Conservation (phyloP, 1,284 basidiomycete genomes). For the Leccinum fallax region DNA sequence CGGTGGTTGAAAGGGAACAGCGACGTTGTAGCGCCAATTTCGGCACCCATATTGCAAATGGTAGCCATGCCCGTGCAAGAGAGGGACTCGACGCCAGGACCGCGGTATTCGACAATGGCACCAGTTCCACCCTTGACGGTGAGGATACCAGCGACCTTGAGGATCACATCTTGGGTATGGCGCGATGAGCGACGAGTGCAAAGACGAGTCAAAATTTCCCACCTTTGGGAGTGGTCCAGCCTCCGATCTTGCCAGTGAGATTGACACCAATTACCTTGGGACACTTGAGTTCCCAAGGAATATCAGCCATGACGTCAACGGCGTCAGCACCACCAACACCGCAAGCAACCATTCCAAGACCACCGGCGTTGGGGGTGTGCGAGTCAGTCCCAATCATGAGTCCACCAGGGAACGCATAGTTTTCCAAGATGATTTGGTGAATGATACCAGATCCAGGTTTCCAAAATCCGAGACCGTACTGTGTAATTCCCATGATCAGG, state of each 20-base stretch:
- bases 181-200: constrained; percentile 2
- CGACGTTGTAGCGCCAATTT: constrained; percentile 98
- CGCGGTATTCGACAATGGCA: constrained; percentile 95
- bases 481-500: constrained; percentile 1
- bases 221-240: constrained; percentile 99
- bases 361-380: constrained; percentile 98
- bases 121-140: constrained; percentile 99
- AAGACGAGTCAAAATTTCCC: background rate
- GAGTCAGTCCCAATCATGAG: constrained; percentile 99
- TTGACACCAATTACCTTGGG: constrained; percentile 99
- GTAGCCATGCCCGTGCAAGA: constrained; percentile 99
- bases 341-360: constrained; percentile 98
- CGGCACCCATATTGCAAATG: constrained; percentile 99
- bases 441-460: constrained; percentile 98
- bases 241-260: constrained; percentile 91
- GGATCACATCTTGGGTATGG: constrained; percentile 76
- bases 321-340: constrained; percentile 99
- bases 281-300: constrained; percentile 99
- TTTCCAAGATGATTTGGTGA: constrained; percentile 97
- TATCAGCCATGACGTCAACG: constrained; percentile 96
- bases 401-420: constrained; percentile 98
- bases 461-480: constrained; percentile 99
- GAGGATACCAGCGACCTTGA: constrained; percentile 96
- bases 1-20: constrained; percentile 98
- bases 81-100: constrained; percentile 92